A percentile compares a stretch with the other conserved stretches of the same genome.
Conservation (phyloP, 73 alveolate species). For the Stentor roeselii region DNA sequence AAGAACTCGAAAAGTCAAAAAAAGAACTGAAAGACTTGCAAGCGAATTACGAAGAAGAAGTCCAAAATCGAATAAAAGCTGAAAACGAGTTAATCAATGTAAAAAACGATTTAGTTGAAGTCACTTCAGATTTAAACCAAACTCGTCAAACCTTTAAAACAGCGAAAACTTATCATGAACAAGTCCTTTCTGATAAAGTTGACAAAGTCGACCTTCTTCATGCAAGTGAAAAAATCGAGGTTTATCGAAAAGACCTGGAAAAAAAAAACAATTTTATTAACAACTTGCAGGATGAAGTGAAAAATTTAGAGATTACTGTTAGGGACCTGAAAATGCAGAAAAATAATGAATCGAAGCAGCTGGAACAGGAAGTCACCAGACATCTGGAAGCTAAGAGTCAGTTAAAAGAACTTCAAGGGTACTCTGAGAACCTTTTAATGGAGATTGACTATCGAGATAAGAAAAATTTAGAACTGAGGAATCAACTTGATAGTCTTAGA, state of each 20-base stretch:
- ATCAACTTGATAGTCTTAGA: not conserved
- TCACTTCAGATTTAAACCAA: not conserved
- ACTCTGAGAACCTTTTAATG: not conserved
- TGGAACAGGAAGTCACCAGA: not conserved
- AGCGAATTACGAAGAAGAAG: not conserved
- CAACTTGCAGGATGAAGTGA: not conserved
- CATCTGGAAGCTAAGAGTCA: not conserved
- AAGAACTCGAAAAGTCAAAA: not conserved
- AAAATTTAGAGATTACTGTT: no score
- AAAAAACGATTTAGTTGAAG: not conserved
- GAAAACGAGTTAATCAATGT: not conserved
- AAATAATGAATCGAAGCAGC: not conserved
- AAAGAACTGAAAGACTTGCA: not conserved
- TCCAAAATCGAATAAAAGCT: not conserved
- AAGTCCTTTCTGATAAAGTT: not conserved
- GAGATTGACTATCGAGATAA: not conserved
- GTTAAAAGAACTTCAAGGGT: not conserved
- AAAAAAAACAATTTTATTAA: no score
- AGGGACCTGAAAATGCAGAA: not conserved
- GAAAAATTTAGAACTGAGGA: not conserved
- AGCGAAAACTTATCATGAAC: not conserved
- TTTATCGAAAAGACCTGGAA: not conserved
- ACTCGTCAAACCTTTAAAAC: not conserved
- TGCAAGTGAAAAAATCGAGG: not conserved
- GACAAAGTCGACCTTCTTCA: not conserved